phyloP scores from a whole-genome alignment of 805 yeast species.

The Hanseniaspora occidentalis region DNA sequence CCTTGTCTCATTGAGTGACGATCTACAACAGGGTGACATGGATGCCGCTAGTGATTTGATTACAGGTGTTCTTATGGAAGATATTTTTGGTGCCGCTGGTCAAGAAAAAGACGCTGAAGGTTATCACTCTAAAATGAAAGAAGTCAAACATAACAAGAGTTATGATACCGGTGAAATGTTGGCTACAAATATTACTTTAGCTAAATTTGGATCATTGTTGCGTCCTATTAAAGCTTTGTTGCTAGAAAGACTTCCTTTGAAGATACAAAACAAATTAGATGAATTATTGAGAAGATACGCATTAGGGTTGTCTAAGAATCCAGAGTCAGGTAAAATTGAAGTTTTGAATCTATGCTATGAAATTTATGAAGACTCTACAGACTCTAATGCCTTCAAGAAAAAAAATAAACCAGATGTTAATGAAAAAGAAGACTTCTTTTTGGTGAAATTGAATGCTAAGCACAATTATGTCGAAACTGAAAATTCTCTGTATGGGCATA shows the following conservation, averaged over 20 bases:
- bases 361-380: constrained; percentile 43
- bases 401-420: constrained; percentile 16
- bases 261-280: constrained; percentile 61
- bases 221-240: constrained; percentile 57
- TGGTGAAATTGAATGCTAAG: constrained; percentile 60
- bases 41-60: constrained; percentile 52
- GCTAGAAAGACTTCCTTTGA: constrained; percentile 50
- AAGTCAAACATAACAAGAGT: constrained; percentile 81
- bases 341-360: constrained; percentile 65
- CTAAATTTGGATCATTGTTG: constrained; percentile 43
- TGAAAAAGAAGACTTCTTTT: constrained; percentile 51
- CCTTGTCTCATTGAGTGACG: constrained; percentile 37
- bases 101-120: constrained; percentile 93
- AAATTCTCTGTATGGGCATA: constrained; percentile 40
- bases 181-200: constrained; percentile 48
- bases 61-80: constrained; percentile 76
- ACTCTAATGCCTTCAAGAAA: constrained; percentile 13
- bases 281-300: constrained; percentile 69
- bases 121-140: constrained; percentile 73
- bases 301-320: constrained; percentile 66
- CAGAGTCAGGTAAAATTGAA: constrained; percentile 41
- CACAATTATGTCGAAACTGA: constrained; percentile 41
- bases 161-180: constrained; percentile 76
- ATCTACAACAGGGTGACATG: constrained; percentile 54
- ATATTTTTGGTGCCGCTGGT: constrained; percentile 82